Evolutionary conservation across 495 filamentous ascomycete species (phyloP).

Genomic region (Friedmanniomyces simplex): DNA sequence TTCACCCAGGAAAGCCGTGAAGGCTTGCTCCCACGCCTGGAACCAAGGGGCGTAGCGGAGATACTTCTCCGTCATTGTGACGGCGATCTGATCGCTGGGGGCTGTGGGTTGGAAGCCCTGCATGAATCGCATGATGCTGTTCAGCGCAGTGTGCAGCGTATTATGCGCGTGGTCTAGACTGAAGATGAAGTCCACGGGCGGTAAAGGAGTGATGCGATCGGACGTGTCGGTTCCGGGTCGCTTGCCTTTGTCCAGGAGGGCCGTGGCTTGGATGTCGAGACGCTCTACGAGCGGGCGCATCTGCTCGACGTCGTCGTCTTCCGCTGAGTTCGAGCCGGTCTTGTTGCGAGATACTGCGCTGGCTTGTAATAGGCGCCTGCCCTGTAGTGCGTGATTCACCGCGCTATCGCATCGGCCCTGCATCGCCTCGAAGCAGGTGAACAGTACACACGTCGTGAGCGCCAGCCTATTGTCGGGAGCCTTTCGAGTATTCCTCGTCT

Average conservation of each 20-base stretch:
- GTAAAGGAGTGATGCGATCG: constrained; percentile 3
- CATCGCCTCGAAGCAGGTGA: constrained; percentile 24
- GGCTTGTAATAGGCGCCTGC: constrained; percentile 11
- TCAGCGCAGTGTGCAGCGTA: constrained; percentile 12
- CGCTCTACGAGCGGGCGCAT: constrained; percentile 20
- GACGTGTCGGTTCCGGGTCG: constrained; percentile 11
- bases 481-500: not conserved
- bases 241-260: constrained; percentile 17
- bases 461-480: constrained; percentile 9
- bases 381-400: constrained; percentile 18
- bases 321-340: not conserved
- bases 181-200: constrained; percentile 8
- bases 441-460: constrained; percentile 21
- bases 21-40: constrained; percentile 16
- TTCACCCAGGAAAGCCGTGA: constrained; percentile 11
- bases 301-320: constrained; percentile 17
- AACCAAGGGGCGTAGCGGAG: constrained; percentile 18
- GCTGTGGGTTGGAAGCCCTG: constrained; percentile 11
- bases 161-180: constrained; percentile 18
- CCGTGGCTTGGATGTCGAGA: constrained; percentile 17
- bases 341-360: not conserved
- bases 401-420: constrained; percentile 20
- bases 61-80: constrained; percentile 14
- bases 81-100: constrained; percentile 1
- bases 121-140: constrained; percentile 22